Evolutionary conservation across 139 green algal genomes (phyloP).

Genomic region (Chlamydomonas sp.): DNA sequence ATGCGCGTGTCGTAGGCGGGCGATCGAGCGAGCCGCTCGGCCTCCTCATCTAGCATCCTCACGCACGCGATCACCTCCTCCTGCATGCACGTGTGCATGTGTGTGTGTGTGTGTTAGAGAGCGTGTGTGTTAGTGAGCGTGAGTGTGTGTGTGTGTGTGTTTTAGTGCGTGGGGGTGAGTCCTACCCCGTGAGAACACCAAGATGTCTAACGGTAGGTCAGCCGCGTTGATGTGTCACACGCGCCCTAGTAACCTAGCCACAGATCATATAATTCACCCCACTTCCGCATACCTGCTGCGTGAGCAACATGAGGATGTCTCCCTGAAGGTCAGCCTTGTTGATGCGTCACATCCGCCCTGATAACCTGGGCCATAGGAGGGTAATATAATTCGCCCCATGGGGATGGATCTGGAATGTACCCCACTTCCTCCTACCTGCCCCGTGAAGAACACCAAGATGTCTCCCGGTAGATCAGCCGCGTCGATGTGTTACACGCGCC

Average conservation of each 20-base stretch:
- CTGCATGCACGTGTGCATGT: conserved; percentile 20
- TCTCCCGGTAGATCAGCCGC: conserved; percentile 70
- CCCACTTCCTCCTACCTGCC: conserved; percentile 42
- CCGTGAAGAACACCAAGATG: conserved; percentile 86
- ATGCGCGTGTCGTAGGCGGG: conserved; percentile 35
- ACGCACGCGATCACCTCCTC: conserved; percentile 64
- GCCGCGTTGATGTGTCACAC: conserved; percentile 61
- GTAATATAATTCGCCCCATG: no score
- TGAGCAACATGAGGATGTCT: conserved; percentile 90
- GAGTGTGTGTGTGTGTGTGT: no score
- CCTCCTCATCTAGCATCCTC: conserved; percentile 59
- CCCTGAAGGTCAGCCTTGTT: conserved; percentile 66
- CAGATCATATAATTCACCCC: conserved; percentile 15
- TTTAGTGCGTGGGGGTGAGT: no score
- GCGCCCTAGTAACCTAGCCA: conserved; percentile 4
- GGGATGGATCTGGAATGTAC: conserved; percentile 34
- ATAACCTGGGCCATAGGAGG: conserved; percentile 10
- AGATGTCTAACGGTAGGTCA: conserved; percentile 74
- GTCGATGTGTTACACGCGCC: conserved; percentile 64
- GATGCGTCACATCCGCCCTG: conserved; percentile 39
- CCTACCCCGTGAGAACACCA: no score
- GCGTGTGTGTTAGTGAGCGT: no score
- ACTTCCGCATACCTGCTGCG: conserved; percentile 49
- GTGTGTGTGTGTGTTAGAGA: no score
- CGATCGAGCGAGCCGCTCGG: conserved; percentile 22